Evolutionary conservation across 2,329 filamentous ascomycete species (phyloP), one percentile per base, ranked within the genome.

Genomic region (Monilinia fructigena): DNA sequence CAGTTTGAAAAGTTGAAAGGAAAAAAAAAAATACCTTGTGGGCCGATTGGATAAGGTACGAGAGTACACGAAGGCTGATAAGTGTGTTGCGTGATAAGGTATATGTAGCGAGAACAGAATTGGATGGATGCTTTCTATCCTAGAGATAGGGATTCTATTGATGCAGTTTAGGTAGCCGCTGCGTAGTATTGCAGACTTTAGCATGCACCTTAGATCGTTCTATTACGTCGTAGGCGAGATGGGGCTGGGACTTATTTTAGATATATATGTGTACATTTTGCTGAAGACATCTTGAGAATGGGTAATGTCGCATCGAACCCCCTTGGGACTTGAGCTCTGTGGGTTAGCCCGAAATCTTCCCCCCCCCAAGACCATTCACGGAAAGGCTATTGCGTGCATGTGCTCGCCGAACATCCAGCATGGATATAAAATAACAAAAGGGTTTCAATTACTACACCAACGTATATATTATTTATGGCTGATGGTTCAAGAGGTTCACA

Each of bases 1-100:
- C 20, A 16, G 20, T 23, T 23, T 35, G 31, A 35, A 16, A 12
- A 14, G 12, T 14, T 60, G 42, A 35, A 60, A 23, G 23, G 1
- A 23, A 23, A 7, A 35, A 60, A 7, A 31, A 48, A 48, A 1
- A 18, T 8, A 23, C 48, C 7, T 45, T 20, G 40, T 60, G 40
- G 38, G 52, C 18, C 47, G 20, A 63, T 55, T 63, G 61, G 61
- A 18, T 23, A 63, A 16, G 38, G 50, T 55, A 63, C 50, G 61
- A 55, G 26, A 31, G 23, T 45, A 63, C 61, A 45, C 55, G 48
- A 12, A 35, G 52, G 35, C 16, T 45, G 38, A 23, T 3, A 18
- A 11, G 12, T 23, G 56, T 48, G 56, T 60, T 60, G 42, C 56
- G 28, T 60, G 56, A 60, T 48, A 48, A 48, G 42, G 42, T 48